phyloP scores from a whole-genome alignment of 2,329 filamentous ascomycete genomes.

The Trichoderma simmonsii region DNA sequence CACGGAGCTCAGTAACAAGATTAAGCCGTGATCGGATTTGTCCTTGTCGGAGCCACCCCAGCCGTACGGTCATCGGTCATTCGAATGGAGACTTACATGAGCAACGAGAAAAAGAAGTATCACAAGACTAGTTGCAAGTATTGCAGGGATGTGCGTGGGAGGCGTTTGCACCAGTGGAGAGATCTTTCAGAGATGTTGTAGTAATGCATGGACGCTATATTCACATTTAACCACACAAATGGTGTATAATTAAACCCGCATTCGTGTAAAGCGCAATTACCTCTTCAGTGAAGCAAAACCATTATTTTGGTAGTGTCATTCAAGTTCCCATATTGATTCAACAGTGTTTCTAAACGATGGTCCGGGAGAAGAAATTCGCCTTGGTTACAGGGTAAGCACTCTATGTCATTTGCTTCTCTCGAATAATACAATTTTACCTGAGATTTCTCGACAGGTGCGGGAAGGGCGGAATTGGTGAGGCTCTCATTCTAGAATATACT shows the following conservation, averaged over 20 bases:
- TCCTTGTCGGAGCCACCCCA: neutral
- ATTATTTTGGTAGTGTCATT: neutral
- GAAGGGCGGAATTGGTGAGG: conserved; percentile 28
- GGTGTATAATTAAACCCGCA: neutral
- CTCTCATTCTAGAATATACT: conserved; percentile 25
- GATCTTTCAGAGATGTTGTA: neutral
- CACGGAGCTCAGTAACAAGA: neutral
- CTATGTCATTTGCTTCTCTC: too few relatives aligned
- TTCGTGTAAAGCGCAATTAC: neutral
- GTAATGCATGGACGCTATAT: too few relatives aligned
- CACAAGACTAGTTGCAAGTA: neutral
- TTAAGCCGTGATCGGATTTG: neutral
- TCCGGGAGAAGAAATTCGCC: neutral
- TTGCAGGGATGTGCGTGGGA: too few relatives aligned
- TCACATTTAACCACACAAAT: neutral
- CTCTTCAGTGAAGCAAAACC: neutral
- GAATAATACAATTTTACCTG: neutral
- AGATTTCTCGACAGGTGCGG: conserved; percentile 8
- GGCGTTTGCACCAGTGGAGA: neutral
- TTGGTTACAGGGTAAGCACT: conserved; percentile 5
- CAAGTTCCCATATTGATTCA: neutral
- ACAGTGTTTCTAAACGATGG: neutral
- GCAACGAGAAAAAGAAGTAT: neutral
- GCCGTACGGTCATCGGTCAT: too few relatives aligned
- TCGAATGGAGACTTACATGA: neutral